These are phyloP conservation scores for Alternaria metachromatica DNA, from an alignment of 2,329 filamentous ascomycete genomes.

Conservation along the genomic window DNA sequence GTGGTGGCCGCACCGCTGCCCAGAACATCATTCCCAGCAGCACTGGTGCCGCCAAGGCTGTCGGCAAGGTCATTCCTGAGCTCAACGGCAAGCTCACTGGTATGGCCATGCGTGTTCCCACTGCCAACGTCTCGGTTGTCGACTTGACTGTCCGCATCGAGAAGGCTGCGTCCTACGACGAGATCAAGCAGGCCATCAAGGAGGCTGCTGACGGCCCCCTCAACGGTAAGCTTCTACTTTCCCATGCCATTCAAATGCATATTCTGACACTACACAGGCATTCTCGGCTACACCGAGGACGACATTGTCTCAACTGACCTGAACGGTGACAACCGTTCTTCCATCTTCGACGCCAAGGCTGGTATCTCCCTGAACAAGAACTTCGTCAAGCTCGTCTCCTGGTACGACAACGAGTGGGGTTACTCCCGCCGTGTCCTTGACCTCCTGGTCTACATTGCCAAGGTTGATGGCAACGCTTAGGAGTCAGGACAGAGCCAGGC, in stretches of 20 bases:
- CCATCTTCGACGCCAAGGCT: slow-evolving; percentile 99
- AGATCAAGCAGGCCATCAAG: slow-evolving; percentile 93
- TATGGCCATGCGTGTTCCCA: slow-evolving; percentile 99
- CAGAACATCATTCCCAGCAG: slow-evolving; percentile 99
- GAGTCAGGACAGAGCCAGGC: slow-evolving; percentile 48
- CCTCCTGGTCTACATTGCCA: slow-evolving; percentile 56
- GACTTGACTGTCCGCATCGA: slow-evolving; percentile 93
- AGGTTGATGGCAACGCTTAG: slow-evolving; percentile 53
- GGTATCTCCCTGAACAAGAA: slow-evolving; percentile 98
- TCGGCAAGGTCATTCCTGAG: slow-evolving; percentile 98
- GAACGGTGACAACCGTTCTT: slow-evolving; percentile 90
- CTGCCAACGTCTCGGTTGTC: slow-evolving; percentile 98
- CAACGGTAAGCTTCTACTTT: slow-evolving; percentile 70
- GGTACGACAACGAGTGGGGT: slow-evolving; percentile 99
- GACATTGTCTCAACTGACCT: slow-evolving; percentile 93
- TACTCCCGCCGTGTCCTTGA: slow-evolving; percentile 82
- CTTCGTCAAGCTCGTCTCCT: slow-evolving; percentile 98
- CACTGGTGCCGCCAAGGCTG: slow-evolving; percentile 99
- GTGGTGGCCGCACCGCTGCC: slow-evolving; percentile 96
- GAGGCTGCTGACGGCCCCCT: slow-evolving; percentile 80
- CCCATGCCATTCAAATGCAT: not conserved
- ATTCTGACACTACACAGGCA: slow-evolving; percentile 61
- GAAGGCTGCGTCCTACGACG: slow-evolving; percentile 85
- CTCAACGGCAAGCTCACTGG: slow-evolving; percentile 99
- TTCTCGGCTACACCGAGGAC: slow-evolving; percentile 95